Base-by-base conservation (phyloP, 164 flowering plant species). In the Warburgia ugandensis region DNA sequence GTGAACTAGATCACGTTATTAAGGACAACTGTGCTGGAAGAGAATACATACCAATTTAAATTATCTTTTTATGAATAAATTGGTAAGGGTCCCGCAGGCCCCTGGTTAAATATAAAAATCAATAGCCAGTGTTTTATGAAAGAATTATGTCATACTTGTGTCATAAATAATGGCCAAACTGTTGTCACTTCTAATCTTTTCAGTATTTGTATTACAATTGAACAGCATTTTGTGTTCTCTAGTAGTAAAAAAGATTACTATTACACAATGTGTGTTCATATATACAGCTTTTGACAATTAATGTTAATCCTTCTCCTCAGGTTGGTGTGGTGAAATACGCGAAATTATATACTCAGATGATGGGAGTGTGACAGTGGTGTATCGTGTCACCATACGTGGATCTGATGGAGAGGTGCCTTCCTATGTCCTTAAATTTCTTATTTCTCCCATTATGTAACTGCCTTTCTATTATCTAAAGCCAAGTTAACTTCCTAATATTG, bases 271-370 rank as follows among this genome's bases (percentile, higher is more conserved):
- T 33, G 6, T 35, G 27, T 23, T 16, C 29, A 50, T 35, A 11
- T 20, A 25, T 23, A 45, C 17, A 8, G 29, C 12, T 40, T 48
- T 36, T 9, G 44, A 41, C 32, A 22, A 12, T 30, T n/a, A 19
- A n/a, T 16, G 16, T 29, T 56, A 16, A 4, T 29, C 25, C 36
- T 27, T 50, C 52, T 60, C 44, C 42, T 55, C 70, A 92, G 99
- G 99, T 59, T 92, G 99, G 99, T 88, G 97, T 54, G 99, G 96
- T 32, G 99, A 92, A 72, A 69, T 92, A 50, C 84, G 95, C 31
- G 90, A 92, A 73, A 84, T 88, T 50, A 77, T 92, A 38, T 92
- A 76, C 48, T 68, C 99, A 17, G 95, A 86, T 43, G 78, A 74
- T 70, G 94, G 94, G 51, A 79, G 71, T 45, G 91, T 92, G 54